Base-by-base conservation (phyloP, 176 grass and related monocot genomes). In the Guadua angustifolia region DNA sequence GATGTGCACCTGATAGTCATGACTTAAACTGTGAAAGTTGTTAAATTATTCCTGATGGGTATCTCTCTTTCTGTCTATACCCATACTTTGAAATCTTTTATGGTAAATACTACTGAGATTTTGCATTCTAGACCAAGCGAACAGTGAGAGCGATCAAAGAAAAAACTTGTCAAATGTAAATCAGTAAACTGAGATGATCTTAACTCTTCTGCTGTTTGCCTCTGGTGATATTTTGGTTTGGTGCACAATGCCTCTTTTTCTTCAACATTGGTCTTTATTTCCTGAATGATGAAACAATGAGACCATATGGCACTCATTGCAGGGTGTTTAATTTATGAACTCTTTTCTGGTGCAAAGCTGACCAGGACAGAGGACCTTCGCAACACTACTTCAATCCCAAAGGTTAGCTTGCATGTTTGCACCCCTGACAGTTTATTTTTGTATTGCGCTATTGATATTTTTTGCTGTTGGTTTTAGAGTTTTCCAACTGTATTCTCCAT, bases 301-400 rank as follows among this genome's bases (percentile, higher is more conserved):
- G 55, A 73, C 29, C 61, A 64, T 66, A 86, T 35, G 33, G n/a
- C 45, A 69, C 26, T 69, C 49, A 29, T 84, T 78, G 69, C 84
- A 99, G 97, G 97, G 6, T 99, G 97, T 89, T 95, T 99, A 82
- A 99, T 96, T 69, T 94, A 96, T 86, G 97, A 99, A 79, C 86
- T 99, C 77, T 96, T 99, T 92, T 94, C 83, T 79, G 89, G 88
- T 67, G 80, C 73, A 57, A 99, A 99, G 84, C 84, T 99, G 71
- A 73, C 83, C 61, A 99, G 92, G 86, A 96, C 97, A 83, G 97
- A 99, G 88, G 97, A 99, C 76, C 89, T 99, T 81, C 93, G 93
- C 24, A 96, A 92, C 77, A 99, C 86, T 82, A 84, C 88, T 89
- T 91, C 86, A 77, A 99, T 96, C 69, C 97, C 97, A 75, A 99